Evolutionary conservation across 2,329 filamentous ascomycete species (phyloP).

Genomic region (Neonectria punicea): DNA sequence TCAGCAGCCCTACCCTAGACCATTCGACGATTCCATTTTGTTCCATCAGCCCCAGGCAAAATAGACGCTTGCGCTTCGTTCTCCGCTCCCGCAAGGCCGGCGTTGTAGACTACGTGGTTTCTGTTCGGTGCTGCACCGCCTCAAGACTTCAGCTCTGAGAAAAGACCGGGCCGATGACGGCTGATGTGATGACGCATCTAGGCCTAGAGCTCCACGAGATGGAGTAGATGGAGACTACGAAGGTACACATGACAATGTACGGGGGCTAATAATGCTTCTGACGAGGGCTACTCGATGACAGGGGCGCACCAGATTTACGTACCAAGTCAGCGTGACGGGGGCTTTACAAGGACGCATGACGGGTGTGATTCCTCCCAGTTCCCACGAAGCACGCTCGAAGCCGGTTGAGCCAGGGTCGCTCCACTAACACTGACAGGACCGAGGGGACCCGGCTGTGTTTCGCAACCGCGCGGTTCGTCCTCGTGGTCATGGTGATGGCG

Average conservation of each 20-base stretch:
- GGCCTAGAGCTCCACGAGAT: not conserved
- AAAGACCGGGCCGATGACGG: not conserved
- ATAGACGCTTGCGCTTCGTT: not conserved
- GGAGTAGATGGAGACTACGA: not conserved
- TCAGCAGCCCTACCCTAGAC: slow-evolving; percentile 24
- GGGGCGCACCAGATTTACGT: not conserved
- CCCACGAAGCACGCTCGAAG: not conserved
- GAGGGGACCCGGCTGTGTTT: not conserved
- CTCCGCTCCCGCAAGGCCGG: not conserved
- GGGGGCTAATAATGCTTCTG: not conserved
- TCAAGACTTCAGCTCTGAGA: not conserved
- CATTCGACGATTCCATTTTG: slow-evolving; percentile 3
- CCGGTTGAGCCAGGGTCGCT: not conserved
- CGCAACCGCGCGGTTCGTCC: slow-evolving; percentile 1
- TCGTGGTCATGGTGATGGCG: slow-evolving; percentile 4
- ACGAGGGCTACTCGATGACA: not conserved
- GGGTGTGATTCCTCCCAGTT: not conserved
- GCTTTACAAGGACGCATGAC: not conserved
- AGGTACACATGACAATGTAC: not conserved
- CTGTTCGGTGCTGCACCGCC: slow-evolving; percentile 11
- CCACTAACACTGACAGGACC: slow-evolving; percentile 13
- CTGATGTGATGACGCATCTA: not conserved
- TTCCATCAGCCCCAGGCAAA: slow-evolving; percentile 6
- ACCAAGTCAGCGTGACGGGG: not conserved
- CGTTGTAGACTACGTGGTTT: not conserved